Evolutionary conservation across 2,329 filamentous ascomycete species (phyloP), one percentile per base, ranked within the genome.

Genomic region (Ophiostoma ulmi): DNA sequence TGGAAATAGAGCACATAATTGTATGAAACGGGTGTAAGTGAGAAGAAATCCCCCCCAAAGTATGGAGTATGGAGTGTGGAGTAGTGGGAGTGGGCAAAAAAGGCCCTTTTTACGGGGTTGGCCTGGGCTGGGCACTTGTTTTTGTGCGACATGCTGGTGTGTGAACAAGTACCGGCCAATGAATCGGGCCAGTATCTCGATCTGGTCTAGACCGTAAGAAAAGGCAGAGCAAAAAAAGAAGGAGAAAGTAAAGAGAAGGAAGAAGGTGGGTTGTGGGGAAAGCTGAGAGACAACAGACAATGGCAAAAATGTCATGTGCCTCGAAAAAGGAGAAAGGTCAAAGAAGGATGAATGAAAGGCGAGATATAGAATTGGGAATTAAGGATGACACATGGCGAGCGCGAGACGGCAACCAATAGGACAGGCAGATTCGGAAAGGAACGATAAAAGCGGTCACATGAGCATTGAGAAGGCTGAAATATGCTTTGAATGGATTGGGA

Each of bases 31-130:
- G 20, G 31, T 58, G 52, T 58, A 58, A 58, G 63, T 65, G 61
- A 35, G 35, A 64, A 35, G 13, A 64, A 36, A 3, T 4, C 3
- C 31, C 8, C 10, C 5, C 14, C 20, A 48, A 36, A 64, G 35
- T 17, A n/a, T 36, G 61, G 17, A 20, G 31, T 36, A 20, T 39
- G 35, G 36, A 61, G 26, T 22, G 14, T 13, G 26, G 35, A 36
- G 20, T 39, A 31, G 20, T 36, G 20, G 63, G 63, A 64, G 61
- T 36, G 35, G 35, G 35, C 20, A 39, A 39, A 65, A 65, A 65
- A 22, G 63, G 63, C 63, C 63, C 63, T n/a, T 65, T 65, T 65
- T 65, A 65, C 63, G 63, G 63, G 36, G 63, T 65, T 38, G 20
- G 20, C 20, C 17, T 39, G 20, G 36, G 35, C 17, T 39, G 20